A percentile compares a stretch with the other conserved stretches of the same genome.
Conservation (phyloP, 371 early-diverging fungal species). For the Zopfochytrium polystomum region DNA sequence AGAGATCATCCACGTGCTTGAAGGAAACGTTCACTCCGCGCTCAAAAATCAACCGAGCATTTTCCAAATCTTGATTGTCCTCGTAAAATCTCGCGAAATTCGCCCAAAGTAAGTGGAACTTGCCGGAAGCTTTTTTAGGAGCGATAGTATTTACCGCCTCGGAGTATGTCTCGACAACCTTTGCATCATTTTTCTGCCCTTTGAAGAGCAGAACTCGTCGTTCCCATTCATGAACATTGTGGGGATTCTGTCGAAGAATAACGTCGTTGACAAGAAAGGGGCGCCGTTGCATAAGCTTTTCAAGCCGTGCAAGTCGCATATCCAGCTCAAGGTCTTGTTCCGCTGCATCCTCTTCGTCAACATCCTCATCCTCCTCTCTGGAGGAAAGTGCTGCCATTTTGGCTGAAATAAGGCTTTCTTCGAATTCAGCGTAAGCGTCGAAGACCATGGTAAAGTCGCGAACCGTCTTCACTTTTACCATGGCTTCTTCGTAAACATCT, state of each 20-base stretch:
- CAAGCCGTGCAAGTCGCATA: constrained; percentile 78
- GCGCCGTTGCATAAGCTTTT: constrained; percentile 88
- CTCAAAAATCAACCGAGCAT: constrained; percentile 80
- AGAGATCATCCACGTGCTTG: constrained; percentile 79
- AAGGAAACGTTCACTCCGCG: constrained; percentile 77
- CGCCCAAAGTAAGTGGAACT: constrained; percentile 77
- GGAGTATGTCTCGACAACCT: constrained; percentile 65
- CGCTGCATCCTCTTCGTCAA: constrained; percentile 43
- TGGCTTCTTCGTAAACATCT: constrained; percentile 92
- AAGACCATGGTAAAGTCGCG: constrained; percentile 93
- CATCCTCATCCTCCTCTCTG: constrained; percentile 22
- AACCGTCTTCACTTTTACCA: constrained; percentile 79
- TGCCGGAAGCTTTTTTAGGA: constrained; percentile 77
- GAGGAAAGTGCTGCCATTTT: constrained; percentile 65
- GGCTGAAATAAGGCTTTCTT: constrained; percentile 73
- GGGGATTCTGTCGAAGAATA: constrained; percentile 84
- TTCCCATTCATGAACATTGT: constrained; percentile 90
- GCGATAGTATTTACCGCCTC: constrained; percentile 73
- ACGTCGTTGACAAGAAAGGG: constrained; percentile 94
- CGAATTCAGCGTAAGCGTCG: constrained; percentile 91
- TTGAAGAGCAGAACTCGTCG: constrained; percentile 66
- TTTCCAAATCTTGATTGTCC: constrained; percentile 53
- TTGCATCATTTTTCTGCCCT: constrained; percentile 29
- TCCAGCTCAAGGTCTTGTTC: constrained; percentile 73
- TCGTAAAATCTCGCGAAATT: constrained; percentile 83